phyloP scores from a whole-genome alignment of 176 grass and related monocot species.

The Puya raimondii region DNA sequence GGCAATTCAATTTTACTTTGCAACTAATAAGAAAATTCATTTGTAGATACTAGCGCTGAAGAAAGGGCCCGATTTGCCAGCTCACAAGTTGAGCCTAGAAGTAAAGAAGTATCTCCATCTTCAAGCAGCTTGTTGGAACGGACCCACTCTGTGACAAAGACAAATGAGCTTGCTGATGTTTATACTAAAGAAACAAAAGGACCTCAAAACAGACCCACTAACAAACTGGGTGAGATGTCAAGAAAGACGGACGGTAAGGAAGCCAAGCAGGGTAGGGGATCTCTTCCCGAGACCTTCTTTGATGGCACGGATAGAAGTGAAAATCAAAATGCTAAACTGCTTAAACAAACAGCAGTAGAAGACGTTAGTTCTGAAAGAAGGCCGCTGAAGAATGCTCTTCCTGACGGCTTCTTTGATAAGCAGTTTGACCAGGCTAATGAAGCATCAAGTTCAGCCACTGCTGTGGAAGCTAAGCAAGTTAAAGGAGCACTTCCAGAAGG shows the following conservation, averaged over 20 bases:
- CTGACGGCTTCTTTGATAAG: conserved; percentile 58
- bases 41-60: conserved; percentile 38
- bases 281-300: conserved; percentile 15
- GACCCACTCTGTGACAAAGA: conserved; percentile 2
- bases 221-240: neutral
- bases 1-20: conserved; percentile 4
- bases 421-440: conserved; percentile 33
- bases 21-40: conserved; percentile 26
- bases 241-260: neutral
- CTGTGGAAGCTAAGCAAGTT: conserved; percentile 30
- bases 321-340: conserved; percentile 25
- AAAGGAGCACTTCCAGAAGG: conserved; percentile 83
- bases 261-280: neutral
- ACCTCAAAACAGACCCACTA: neutral
- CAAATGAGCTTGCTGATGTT: conserved; percentile 23
- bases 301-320: conserved; percentile 25
- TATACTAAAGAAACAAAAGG: conserved; percentile 9
- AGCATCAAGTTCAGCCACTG: conserved; percentile 20
- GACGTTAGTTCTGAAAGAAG: neutral
- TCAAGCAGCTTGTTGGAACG: neutral
- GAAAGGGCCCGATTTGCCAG: conserved; percentile 24
- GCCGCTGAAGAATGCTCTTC: conserved; percentile 39
- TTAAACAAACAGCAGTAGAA: conserved; percentile 25
- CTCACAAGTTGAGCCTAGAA: neutral
- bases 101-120: conserved; percentile 12